A percentile compares a stretch with the other conserved stretches of the same genome.
phyloP scores from a whole-genome alignment of 768 basidiomycete species.

The Russula emetica region DNA sequence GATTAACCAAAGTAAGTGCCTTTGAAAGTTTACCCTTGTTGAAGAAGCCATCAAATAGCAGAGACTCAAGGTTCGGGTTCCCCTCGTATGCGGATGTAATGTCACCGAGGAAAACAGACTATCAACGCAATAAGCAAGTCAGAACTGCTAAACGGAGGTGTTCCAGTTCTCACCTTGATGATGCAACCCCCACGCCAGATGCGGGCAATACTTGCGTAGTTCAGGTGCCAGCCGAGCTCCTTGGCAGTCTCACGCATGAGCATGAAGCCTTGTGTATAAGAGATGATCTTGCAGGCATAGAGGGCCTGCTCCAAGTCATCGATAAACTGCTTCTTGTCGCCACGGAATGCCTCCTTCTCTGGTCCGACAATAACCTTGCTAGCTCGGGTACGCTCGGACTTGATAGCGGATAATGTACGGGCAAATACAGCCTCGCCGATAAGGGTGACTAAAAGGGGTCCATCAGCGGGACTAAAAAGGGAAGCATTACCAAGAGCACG shows the following conservation, averaged over 20 bases:
- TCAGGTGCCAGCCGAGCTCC: slow-evolving; percentile 89
- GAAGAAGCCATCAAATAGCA: slow-evolving; percentile 97
- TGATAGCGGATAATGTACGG: slow-evolving; percentile 95
- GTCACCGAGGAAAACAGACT: slow-evolving; percentile 82
- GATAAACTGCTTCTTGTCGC: slow-evolving; percentile 98
- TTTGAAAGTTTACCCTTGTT: slow-evolving; percentile 59
- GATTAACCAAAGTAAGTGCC: neutral
- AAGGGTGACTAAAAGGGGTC: slow-evolving; percentile 68
- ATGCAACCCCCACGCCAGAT: slow-evolving; percentile 99
- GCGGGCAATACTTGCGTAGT: slow-evolving; percentile 94
- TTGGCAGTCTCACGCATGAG: slow-evolving; percentile 98
- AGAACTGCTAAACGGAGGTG: slow-evolving; percentile 6
- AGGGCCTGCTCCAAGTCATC: slow-evolving; percentile 98
- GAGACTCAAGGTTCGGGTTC: slow-evolving; percentile 77
- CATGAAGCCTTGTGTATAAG: slow-evolving; percentile 99
- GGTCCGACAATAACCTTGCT: slow-evolving; percentile 90
- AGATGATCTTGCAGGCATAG: slow-evolving; percentile 99
- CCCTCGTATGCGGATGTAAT: slow-evolving; percentile 89
- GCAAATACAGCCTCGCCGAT: slow-evolving; percentile 99
- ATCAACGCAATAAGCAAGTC: slow-evolving; percentile 35
- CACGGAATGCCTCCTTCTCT: slow-evolving; percentile 88
- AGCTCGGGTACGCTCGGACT: slow-evolving; percentile 90
- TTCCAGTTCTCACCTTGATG: slow-evolving; percentile 69
- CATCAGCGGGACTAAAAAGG: slow-evolving; percentile 16
- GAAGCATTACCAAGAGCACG: slow-evolving; percentile 27